phyloP scores from a whole-genome alignment of 1,284 basidiomycete species.

The Filobasidium uniguttulatum region DNA sequence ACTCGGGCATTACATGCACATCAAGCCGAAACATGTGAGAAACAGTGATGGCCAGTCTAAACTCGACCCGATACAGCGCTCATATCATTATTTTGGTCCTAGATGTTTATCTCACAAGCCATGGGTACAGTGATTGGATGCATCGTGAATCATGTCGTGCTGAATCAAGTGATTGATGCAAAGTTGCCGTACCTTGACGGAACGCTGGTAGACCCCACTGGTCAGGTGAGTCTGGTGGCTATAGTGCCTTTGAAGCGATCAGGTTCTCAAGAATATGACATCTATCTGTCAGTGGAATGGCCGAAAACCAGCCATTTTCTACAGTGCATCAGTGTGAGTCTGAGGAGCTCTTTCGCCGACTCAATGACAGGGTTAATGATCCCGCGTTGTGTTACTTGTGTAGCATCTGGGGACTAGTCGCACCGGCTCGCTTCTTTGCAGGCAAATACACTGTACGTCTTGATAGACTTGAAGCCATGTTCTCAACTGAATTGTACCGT shows the following conservation, averaged over 20 bases:
- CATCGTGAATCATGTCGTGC: slow-evolving; percentile 38
- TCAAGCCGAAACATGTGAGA: slow-evolving; percentile 14
- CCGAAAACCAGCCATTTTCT: slow-evolving; percentile 33
- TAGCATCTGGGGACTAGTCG: slow-evolving; percentile 37
- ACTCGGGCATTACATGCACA: slow-evolving; percentile 33
- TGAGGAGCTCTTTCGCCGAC: not conserved
- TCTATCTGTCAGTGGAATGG: slow-evolving; percentile 29
- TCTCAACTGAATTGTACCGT: not conserved
- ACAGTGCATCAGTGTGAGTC: slow-evolving; percentile 36
- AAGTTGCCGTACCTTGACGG: slow-evolving; percentile 35
- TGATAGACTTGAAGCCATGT: not conserved
- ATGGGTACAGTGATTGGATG: slow-evolving; percentile 39
- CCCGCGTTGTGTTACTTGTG: not conserved
- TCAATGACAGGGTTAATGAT: not conserved
- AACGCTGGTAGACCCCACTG: slow-evolving; percentile 38
- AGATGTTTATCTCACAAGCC: slow-evolving; percentile 43
- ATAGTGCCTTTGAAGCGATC: not conserved
- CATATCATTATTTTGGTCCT: slow-evolving; percentile 10
- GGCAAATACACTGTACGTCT: slow-evolving; percentile 32
- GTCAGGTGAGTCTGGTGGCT: slow-evolving; percentile 16
- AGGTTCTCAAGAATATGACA: not conserved
- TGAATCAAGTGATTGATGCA: slow-evolving; percentile 33
- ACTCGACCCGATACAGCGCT: not conserved
- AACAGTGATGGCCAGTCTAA: not conserved
- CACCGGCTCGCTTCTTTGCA: slow-evolving; percentile 39